Conservation (phyloP, 176 grass and related monocot genomes). For the Tillandsia leiboldiana region DNA sequence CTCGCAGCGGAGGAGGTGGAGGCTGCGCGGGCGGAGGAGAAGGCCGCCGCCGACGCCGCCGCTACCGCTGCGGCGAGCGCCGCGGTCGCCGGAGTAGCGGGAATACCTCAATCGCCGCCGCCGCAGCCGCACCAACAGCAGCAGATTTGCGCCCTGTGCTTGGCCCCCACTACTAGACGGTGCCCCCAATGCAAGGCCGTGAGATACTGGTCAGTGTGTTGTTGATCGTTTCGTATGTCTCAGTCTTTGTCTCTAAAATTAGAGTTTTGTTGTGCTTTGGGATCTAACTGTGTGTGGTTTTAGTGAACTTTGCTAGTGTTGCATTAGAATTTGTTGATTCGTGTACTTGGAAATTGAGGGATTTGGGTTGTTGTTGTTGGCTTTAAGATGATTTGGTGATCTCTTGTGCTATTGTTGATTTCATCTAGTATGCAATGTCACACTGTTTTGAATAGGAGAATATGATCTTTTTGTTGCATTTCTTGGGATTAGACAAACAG, state of each 20-base stretch:
- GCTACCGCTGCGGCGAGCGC: neutral
- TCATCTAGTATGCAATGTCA: too few relatives aligned
- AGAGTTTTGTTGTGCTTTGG: neutral
- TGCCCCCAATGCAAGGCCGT: slow-evolving; percentile 24
- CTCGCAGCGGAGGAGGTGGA: slow-evolving; percentile 13
- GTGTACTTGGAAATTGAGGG: neutral
- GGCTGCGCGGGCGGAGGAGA: neutral
- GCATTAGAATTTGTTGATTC: neutral
- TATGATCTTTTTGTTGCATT: too few relatives aligned
- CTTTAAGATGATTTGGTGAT: neutral
- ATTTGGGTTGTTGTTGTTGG: neutral
- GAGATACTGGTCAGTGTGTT: slow-evolving; percentile 16
- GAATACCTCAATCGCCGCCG: neutral
- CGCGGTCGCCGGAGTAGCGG: neutral
- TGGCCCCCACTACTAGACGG: slow-evolving; percentile 14
- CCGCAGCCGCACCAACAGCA: neutral
- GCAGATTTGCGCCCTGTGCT: slow-evolving; percentile 11
- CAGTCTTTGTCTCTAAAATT: neutral
- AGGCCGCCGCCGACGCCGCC: neutral
- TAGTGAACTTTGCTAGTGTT: neutral
- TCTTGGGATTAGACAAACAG: too few relatives aligned
- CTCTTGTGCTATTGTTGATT: too few relatives aligned
- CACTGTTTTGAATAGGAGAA: too few relatives aligned
- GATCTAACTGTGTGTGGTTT: neutral
- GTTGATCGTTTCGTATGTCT: neutral